Evolutionary conservation across 2,329 filamentous ascomycete genomes (phyloP), one percentile per base, ranked within the genome.

Genomic region (Mycosphaerella sp.): DNA sequence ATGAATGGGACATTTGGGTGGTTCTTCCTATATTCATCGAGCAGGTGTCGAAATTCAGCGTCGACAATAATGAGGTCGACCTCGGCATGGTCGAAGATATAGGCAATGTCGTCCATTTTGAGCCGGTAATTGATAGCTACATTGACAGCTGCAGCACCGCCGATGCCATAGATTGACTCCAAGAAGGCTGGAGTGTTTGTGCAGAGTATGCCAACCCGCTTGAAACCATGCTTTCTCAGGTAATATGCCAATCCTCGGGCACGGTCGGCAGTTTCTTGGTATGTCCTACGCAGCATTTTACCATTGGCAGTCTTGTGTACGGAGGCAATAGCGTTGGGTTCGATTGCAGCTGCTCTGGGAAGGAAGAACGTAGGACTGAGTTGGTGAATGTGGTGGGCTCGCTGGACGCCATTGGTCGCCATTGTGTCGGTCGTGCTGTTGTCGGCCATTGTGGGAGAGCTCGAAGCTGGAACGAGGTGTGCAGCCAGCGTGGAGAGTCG

Each of bases 111-210:
- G 55, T 90, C 87, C 32, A 79, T 75, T 67, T 93, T 93, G 41
- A 96, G 73, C 2, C 85, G 74, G 61, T 87, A 87, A 59, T 88
- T 88, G 41, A 84, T 80, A 2, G 77, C 79, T 47, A 95, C 86
- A 55, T 89, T 82, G 18, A 94, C 80, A 6, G 78, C 87, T 1
- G 89, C 89, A 0, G 87, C 87, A 1, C 87, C 90, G 0, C 84
- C 84, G 60, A 96, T 85, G 1, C 87, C 93, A 65, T 88, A 98
- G 55, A 95, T 87, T 6, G 83, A 80, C 71, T 97, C 91, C 25
- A 98, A 75, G 63, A 97, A 97, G 0, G 90, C 90, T 0, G 93
- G 93, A 1, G 93, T 98, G 67, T 98, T 98, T 2, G 93, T 87
- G 7, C 83, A 84, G 9, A 98, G 75, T 42, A 98, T 84, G 6